These are phyloP conservation scores for Phellinidium pouzarii DNA, from an alignment of 1,284 basidiomycete genomes.

Conservation along the genomic window DNA sequence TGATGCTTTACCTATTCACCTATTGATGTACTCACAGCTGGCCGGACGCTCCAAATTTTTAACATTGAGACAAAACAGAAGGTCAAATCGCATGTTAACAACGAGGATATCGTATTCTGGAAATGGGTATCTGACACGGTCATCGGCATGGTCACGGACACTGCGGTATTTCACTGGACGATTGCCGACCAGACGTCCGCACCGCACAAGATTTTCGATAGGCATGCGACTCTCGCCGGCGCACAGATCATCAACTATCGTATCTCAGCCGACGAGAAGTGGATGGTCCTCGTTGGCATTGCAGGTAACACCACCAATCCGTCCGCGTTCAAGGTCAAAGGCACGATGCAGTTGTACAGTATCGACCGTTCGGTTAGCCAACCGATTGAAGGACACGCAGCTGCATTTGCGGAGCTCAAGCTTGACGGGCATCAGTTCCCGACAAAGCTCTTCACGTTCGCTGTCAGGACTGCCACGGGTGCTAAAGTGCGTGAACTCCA, in stretches of 20 bases:
- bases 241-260: constrained; percentile 99
- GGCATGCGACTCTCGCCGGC: constrained; percentile 89
- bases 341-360: constrained; percentile 93
- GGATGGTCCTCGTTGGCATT: constrained; percentile 96
- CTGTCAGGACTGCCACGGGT: constrained; percentile 91
- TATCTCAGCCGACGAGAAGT: constrained; percentile 88
- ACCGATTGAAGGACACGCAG: constrained; percentile 98
- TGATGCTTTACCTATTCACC: background rate
- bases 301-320: constrained; percentile 90
- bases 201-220: constrained; percentile 92
- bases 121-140: constrained; percentile 93
- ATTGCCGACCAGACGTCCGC: constrained; percentile 67
- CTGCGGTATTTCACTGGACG: constrained; percentile 92
- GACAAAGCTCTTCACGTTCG: constrained; percentile 94
- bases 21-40: constrained; percentile 46
- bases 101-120: constrained; percentile 97
- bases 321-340: constrained; percentile 96
- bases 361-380: constrained; percentile 92
- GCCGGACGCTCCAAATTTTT: constrained; percentile 94
- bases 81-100: constrained; percentile 92
- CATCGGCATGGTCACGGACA: constrained; percentile 94
- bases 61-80: constrained; percentile 97
- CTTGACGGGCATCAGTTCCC: constrained; percentile 77
- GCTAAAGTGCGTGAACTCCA: constrained; percentile 69
- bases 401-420: constrained; percentile 91